phyloP scores from a whole-genome alignment of 2,329 filamentous ascomycete genomes.

The Aspergillus sp. region DNA sequence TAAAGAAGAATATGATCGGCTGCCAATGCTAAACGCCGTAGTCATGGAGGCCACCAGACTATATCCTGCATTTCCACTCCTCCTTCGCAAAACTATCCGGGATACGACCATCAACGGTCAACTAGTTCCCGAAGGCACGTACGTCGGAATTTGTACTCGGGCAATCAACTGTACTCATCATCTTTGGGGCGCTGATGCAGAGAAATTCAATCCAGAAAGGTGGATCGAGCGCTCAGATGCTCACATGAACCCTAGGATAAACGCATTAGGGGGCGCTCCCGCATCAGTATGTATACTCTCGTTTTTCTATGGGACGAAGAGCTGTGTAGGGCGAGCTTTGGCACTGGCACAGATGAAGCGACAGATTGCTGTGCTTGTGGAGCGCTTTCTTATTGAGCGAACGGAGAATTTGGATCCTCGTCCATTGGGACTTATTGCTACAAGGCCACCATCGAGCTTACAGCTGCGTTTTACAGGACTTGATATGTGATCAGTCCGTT shows the following conservation, averaged over 20 bases:
- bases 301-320: neutral
- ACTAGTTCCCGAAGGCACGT: constrained; percentile 66
- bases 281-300: neutral
- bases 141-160: constrained; percentile 61
- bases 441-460: neutral
- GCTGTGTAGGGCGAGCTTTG: constrained; percentile 3
- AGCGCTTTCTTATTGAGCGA: neutral
- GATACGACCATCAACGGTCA: constrained; percentile 65
- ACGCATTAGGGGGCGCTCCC: neutral
- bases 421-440: neutral
- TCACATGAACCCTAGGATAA: neutral
- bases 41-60: constrained; percentile 71
- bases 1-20: constrained; percentile 50
- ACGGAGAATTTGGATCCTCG: neutral
- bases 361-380: neutral
- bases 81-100: constrained; percentile 61
- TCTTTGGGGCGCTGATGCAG: constrained; percentile 73
- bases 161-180: constrained; percentile 66
- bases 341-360: neutral
- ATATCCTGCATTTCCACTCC: constrained; percentile 67
- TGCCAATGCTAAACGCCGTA: constrained; percentile 75
- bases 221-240: constrained; percentile 66
- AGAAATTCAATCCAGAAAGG: constrained; percentile 70
- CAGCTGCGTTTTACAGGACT: neutral
- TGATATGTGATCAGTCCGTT: neutral